Conservation (phyloP, 208 protist genomes). For the Trypanosoma melophagium region DNA sequence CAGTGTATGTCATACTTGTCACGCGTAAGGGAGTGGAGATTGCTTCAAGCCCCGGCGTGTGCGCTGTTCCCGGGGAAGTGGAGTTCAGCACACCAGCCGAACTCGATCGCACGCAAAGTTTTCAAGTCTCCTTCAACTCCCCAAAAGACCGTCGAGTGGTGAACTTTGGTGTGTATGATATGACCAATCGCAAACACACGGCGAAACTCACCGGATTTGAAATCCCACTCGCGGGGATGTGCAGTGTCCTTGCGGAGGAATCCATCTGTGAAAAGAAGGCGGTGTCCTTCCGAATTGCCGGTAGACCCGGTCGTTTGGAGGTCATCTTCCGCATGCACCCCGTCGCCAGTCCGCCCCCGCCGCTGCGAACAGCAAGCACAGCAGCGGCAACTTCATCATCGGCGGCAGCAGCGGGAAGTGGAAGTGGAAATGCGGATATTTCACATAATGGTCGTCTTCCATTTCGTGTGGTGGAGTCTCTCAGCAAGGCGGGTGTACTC, state of each 20-base stretch:
- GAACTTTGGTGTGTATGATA: conserved; percentile 80
- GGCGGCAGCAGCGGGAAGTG: conserved; percentile 12
- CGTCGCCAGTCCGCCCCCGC: conserved; percentile 55
- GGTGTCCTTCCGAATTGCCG: conserved; percentile 79
- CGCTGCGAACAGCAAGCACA: conserved; percentile 27
- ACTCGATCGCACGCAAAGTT: conserved; percentile 43
- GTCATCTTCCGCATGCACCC: conserved; percentile 89
- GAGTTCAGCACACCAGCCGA: conserved; percentile 60
- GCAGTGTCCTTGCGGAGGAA: conserved; percentile 81
- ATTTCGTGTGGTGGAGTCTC: conserved; percentile 45
- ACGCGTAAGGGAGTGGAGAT: conserved; percentile 74
- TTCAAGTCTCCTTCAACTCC: conserved; percentile 76
- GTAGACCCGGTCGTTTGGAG: conserved; percentile 69
- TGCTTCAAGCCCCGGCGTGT: conserved; percentile 60
- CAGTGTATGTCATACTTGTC: conserved; percentile 70
- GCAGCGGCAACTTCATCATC: conserved; percentile 13
- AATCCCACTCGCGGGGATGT: conserved; percentile 84
- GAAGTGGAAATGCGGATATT: not conserved
- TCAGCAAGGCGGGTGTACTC: conserved; percentile 66
- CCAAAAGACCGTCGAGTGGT: conserved; percentile 78
- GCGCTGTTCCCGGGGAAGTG: conserved; percentile 61
- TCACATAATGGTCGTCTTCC: conserved; percentile 48
- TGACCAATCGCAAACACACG: conserved; percentile 74
- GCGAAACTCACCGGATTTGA: conserved; percentile 85
- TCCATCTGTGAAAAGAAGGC: conserved; percentile 86